Conservation (phyloP, 495 filamentous ascomycete genomes). For the Letharia lupina region DNA sequence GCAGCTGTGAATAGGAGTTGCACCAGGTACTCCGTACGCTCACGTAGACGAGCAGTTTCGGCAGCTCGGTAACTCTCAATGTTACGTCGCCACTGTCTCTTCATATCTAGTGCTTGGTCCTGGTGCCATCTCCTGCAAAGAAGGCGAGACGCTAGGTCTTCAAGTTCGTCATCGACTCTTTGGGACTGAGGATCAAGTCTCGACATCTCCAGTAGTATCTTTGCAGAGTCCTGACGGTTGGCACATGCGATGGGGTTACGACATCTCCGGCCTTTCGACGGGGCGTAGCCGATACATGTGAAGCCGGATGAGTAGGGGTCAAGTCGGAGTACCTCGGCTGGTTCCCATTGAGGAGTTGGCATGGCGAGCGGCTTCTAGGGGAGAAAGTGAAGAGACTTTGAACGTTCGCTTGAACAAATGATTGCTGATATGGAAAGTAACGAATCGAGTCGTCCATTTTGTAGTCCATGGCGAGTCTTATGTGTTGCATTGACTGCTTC, state of each 20-base stretch:
- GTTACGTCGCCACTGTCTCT: neutral
- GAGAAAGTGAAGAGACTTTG: neutral
- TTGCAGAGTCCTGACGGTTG: conserved; percentile 2
- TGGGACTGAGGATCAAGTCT: neutral
- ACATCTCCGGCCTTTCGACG: neutral
- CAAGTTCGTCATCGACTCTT: neutral
- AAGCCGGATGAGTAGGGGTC: neutral
- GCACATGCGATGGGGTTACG: neutral
- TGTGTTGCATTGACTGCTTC: neutral
- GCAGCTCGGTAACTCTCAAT: neutral
- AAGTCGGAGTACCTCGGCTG: neutral
- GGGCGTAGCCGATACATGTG: conserved; percentile 9
- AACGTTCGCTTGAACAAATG: neutral
- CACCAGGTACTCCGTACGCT: no score
- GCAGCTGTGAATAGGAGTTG: no score
- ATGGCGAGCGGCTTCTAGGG: neutral
- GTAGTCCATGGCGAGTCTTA: neutral
- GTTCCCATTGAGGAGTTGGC: conserved; percentile 3
- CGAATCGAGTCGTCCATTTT: neutral
- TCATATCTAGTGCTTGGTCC: neutral
- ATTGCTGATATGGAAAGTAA: neutral
- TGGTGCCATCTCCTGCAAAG: conserved; percentile 10
- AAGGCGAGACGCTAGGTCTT: conserved; percentile 2
- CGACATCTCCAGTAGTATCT: neutral
- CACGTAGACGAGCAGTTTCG: neutral